Evolutionary conservation across 345 rosid species (phyloP), one percentile per base, ranked within the genome.

Genomic region (Hibiscus syriacus): DNA sequence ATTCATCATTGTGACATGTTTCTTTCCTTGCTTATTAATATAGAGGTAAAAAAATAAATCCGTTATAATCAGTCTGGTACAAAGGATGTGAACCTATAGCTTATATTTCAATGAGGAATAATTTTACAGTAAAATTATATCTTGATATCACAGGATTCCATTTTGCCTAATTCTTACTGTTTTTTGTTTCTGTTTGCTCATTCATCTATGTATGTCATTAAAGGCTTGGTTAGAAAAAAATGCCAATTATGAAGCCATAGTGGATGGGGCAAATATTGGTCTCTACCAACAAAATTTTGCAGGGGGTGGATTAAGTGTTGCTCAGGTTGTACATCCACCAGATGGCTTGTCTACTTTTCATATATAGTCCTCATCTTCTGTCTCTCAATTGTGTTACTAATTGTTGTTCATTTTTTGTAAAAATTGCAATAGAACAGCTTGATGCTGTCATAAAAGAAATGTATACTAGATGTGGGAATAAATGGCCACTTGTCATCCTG

Each of bases 181-280:
- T 55, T 63, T 38, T 14, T 32, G 27, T 43, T 2, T 46, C 22
- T 67, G n/a, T 19, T 65, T 64, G 34, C 29, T 59, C 5, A 22
- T 64, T 34, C 25, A 27, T 63, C 5, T 22, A 29, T 38, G 41
- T 38, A 38, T 38, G 13, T 66, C 38, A 23, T 26, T 68, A 50
- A 50, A 93, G 96, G 86, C 80, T 53, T 89, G 94, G 98, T 84
- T 93, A 72, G 83, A 79, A 11, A 77, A 79, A 56, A 81, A 84
- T 81, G 80, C 76, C 61, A 75, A 70, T 58, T 88, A 82, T 69
- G 87, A 88, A 71, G 90, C 96, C 80, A 80, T 93, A 68, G 77
- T 87, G 10, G 97, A 93, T 83, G 97, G 92, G 73, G 98, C 97
- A 74, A 92, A 92, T 81, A 71, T 92, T 74, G 96, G 96, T 6